Conservation (phyloP, 78 protist species). For the Planoprotostelium fungivorum region DNA sequence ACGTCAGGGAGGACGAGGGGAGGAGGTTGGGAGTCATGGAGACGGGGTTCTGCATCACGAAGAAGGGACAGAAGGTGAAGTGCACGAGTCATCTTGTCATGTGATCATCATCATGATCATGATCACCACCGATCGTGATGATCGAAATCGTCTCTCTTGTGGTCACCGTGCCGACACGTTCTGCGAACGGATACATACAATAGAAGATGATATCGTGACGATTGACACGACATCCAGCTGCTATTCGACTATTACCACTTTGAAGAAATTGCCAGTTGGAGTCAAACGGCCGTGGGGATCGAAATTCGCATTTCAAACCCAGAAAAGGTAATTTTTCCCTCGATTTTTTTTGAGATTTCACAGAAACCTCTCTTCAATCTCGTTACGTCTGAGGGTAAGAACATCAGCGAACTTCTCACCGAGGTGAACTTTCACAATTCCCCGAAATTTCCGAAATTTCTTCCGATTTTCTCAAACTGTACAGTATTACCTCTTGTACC, state of each 20-base stretch:
- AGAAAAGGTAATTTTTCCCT: neutral
- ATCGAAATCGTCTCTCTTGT: no score
- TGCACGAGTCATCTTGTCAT: neutral
- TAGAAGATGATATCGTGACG: neutral
- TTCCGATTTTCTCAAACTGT: no score
- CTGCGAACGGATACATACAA: no score
- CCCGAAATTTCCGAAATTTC: no score
- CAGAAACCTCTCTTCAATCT: neutral
- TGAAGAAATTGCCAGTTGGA: neutral
- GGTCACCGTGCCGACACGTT: no score
- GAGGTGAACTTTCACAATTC: no score
- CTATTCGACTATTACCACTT: neutral
- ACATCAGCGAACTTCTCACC: neutral
- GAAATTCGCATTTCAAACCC: neutral
- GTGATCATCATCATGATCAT: no score
- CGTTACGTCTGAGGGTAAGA: neutral
- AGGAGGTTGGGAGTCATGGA: neutral
- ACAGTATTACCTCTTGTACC: neutral
- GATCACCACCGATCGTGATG: no score
- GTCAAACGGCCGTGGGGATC: neutral
- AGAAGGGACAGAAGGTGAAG: neutral
- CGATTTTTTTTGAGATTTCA: no score
- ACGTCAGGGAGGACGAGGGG: neutral
- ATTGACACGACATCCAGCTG: neutral
- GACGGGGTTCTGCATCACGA: neutral